Base-by-base conservation (phyloP, 148 eudicot species). In the Tetragonia tetragonoides region DNA sequence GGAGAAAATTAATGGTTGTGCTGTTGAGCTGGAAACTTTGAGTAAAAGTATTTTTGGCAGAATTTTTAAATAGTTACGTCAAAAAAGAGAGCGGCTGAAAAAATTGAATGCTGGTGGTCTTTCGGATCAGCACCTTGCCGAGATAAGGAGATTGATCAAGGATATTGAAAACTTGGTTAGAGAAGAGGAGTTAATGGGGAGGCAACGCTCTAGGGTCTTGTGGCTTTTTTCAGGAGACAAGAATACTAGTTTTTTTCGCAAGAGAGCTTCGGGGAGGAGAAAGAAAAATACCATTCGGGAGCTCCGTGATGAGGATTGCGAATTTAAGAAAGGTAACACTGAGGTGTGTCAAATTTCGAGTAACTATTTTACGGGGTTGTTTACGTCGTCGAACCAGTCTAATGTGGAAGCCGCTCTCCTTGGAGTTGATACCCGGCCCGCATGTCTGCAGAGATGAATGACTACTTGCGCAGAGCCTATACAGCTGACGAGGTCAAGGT, bases 281-380 rank as follows among this genome's bases (percentile, higher is more conserved):
- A 10, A 46, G 10, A 46, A 46, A 0, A 69, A 20, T 46, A 2
- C 2, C 3, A 70, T 42, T 39, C 2, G 3, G 24, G 15, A 1
- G 4, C 34, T 68, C 12, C 0, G 10, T 15, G 73, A 12, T 9
- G 59, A 8, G 10, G 38, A 28, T 5, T 46, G 73, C 8, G n/a
- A n/a, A n/a, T n/a, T n/a, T n/a, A n/a, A n/a, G n/a, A 0, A 1
- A 18, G 12, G 38, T 1, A 3, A 0, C 10, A 57, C 0, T 3
- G 73, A 54, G 53, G 53, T 47, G 2, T 57, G 7, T 1, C 1
- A 21, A 3, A 71, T 49, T 28, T 61, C 74, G 0, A 47, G 10
- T 4, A 12, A 9, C 6, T 47, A 47, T 47, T 47, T 47, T 7
- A 1, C 1, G 53, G 11, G 2, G 10, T 9, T 47, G 53, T 47